phyloP scores from a whole-genome alignment of 2,329 filamentous ascomycete genomes.

The Talaromyces pinophilus region DNA sequence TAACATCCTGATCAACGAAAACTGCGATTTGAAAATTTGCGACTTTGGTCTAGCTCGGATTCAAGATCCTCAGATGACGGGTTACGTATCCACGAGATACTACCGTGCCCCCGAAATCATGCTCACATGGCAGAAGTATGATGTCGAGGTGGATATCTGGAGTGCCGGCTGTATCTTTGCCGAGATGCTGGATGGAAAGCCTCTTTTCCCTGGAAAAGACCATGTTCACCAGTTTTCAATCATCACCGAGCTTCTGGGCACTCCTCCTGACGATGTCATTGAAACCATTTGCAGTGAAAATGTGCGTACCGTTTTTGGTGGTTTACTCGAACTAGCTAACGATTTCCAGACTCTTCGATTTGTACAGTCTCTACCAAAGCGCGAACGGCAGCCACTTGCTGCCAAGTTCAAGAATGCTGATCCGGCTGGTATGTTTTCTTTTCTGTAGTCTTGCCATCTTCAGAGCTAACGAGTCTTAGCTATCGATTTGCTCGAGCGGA shows the following conservation, averaged over 20 bases:
- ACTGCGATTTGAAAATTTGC: slow-evolving; percentile 99
- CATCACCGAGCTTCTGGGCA: slow-evolving; percentile 95
- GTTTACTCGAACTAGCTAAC: not conserved
- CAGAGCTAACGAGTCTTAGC: slow-evolving; percentile 53
- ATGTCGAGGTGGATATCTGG: slow-evolving; percentile 99
- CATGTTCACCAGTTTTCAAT: slow-evolving; percentile 99
- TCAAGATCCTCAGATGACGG: slow-evolving; percentile 99
- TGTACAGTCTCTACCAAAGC: slow-evolving; percentile 93
- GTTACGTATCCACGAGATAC: slow-evolving; percentile 97
- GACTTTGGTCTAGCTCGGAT: slow-evolving; percentile 97
- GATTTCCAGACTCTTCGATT: slow-evolving; percentile 78
- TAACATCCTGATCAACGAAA: slow-evolving; percentile 99
- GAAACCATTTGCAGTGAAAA: slow-evolving; percentile 98
- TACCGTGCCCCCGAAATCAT: slow-evolving; percentile 99
- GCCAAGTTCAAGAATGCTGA: slow-evolving; percentile 97
- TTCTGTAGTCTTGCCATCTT: not conserved
- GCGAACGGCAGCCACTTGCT: slow-evolving; percentile 80
- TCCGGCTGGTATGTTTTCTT: slow-evolving; percentile 63
- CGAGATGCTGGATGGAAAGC: slow-evolving; percentile 98
- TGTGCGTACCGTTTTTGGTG: slow-evolving; percentile 54
- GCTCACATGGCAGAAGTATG: slow-evolving; percentile 99
- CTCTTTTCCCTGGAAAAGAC: slow-evolving; percentile 96
- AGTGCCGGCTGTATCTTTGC: slow-evolving; percentile 98
- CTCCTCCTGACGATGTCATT: slow-evolving; percentile 96
- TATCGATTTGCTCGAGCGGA: slow-evolving; percentile 88